Conservation (phyloP, 139 green algal species). For the Picochlorum sp. region DNA sequence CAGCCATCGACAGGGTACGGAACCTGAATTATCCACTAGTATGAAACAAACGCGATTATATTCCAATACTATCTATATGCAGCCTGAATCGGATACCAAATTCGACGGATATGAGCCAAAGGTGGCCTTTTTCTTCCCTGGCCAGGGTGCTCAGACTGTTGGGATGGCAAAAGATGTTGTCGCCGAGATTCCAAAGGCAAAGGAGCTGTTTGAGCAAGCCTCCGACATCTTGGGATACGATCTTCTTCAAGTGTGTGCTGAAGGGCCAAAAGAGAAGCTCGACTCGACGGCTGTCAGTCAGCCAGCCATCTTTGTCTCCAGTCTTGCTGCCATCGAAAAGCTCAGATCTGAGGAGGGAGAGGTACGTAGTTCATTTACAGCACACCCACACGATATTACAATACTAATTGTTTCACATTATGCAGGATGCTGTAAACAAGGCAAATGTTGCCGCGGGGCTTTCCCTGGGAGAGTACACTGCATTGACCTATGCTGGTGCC, state of each 20-base stretch:
- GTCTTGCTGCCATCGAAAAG: constrained; percentile 93
- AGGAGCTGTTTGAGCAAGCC: constrained; percentile 87
- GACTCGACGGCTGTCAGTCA: constrained; percentile 90
- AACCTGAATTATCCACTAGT: neutral
- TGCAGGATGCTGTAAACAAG: constrained; percentile 50
- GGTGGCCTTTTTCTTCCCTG: constrained; percentile 91
- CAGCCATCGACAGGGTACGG: constrained; percentile 1
- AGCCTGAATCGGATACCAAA: constrained; percentile 49
- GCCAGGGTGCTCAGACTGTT: constrained; percentile 75
- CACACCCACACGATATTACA: neutral
- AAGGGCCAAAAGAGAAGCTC: constrained; percentile 93
- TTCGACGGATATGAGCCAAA: constrained; percentile 82
- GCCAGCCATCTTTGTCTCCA: constrained; percentile 96
- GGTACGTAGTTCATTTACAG: constrained; percentile 3
- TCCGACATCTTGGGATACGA: constrained; percentile 96
- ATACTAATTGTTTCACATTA: constrained; percentile 5
- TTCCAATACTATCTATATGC: neutral
- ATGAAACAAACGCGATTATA: neutral
- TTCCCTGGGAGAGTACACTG: constrained; percentile 96
- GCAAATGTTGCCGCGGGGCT: constrained; percentile 81
- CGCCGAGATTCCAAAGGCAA: constrained; percentile 70
- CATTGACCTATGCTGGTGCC: constrained; percentile 80
- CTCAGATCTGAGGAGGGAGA: constrained; percentile 65
- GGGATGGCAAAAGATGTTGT: constrained; percentile 71
- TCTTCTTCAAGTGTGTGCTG: constrained; percentile 82